Evolutionary conservation across 2,329 filamentous ascomycete genomes (phyloP).

Genomic region (Ceratocystis huliohia): DNA sequence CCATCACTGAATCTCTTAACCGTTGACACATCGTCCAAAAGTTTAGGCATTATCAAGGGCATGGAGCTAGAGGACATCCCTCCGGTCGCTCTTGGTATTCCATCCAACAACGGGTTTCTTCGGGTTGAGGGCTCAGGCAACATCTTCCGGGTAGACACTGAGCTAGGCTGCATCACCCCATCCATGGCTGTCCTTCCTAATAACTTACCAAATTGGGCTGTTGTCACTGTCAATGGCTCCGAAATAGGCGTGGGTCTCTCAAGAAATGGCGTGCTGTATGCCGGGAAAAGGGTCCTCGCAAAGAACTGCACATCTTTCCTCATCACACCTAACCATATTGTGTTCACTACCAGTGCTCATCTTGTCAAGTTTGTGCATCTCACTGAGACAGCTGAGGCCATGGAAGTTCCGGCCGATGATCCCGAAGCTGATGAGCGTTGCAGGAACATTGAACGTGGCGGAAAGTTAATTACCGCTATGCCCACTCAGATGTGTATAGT

Average conservation of each 20-base stretch:
- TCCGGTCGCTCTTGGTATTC: not conserved
- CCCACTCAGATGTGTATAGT: constrained; percentile 76
- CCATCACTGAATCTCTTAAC: not conserved
- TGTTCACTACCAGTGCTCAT: constrained; percentile 87
- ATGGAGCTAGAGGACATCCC: not conserved
- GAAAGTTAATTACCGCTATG: constrained; percentile 74
- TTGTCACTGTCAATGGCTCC: constrained; percentile 32
- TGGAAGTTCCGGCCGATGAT: constrained; percentile 75
- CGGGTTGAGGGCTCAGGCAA: constrained; percentile 11
- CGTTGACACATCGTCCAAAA: not conserved
- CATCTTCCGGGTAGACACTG: constrained; percentile 14
- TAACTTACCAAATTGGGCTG: constrained; percentile 31
- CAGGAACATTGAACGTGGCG: constrained; percentile 80
- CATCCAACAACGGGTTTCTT: constrained; percentile 13
- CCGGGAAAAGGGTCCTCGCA: constrained; percentile 57
- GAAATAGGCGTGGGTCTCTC: constrained; percentile 52
- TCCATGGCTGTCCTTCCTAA: constrained; percentile 30
- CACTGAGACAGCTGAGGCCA: constrained; percentile 46
- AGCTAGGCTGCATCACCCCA: constrained; percentile 4
- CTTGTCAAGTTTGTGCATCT: constrained; percentile 90
- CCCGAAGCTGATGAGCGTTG: constrained; percentile 88
- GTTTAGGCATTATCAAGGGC: not conserved
- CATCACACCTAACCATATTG: constrained; percentile 66
- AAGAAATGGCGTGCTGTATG: constrained; percentile 64
- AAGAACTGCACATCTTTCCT: constrained; percentile 90